Conservation (phyloP, 164 flowering plant species). For the grape (Vitis vinifera) region ASM3070453v1 NC_081808.1:1657001-1657500, state of each 20-base stretch:
- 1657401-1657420: constrained; percentile 47
- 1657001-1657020: background rate
- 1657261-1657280: constrained; percentile 25
- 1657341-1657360: constrained; percentile 45
- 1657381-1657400: constrained; percentile 68
- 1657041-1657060: constrained; percentile 54
- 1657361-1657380: constrained; percentile 66
- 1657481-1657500: constrained; percentile 26
- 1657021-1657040: background rate
- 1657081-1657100: constrained; percentile 73
- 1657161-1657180: constrained; percentile 25
- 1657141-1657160: constrained; percentile 43
- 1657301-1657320: constrained; percentile 22
- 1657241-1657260: constrained; percentile 25
- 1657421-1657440: constrained; percentile 20
- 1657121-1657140: constrained; percentile 37
- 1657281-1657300: constrained; percentile 20
- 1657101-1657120: constrained; percentile 42
- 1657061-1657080: constrained; percentile 66
- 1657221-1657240: constrained; percentile 23
- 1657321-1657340: constrained; percentile 38
- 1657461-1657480: constrained; percentile 37
- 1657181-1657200: constrained; percentile 25
- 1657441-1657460: constrained; percentile 45
- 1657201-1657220: constrained; percentile 25